Percentiles rank a stretch among this genome's conserved stretches.
Evolutionary conservation across 768 basidiomycete species (phyloP).

Genomic region (Boletus subparvulus): DNA sequence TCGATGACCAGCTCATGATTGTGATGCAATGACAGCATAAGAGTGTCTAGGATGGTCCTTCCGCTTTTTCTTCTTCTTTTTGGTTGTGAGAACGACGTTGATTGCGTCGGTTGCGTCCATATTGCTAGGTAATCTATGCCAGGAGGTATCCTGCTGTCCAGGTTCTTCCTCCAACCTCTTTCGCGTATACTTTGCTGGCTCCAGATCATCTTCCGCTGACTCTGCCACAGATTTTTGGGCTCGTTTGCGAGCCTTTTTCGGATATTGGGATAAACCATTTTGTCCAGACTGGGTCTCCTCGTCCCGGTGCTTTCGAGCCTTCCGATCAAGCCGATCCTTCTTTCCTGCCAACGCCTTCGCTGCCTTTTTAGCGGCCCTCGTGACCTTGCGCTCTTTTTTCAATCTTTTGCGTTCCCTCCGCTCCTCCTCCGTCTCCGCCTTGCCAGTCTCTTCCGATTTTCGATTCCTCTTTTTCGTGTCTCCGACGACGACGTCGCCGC

Average conservation of each 20-base stretch:
- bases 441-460: background rate
- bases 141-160: no score
- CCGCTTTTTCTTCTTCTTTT: conserved; percentile 26
- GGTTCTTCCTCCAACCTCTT: background rate
- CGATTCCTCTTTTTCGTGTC: conserved; percentile 7
- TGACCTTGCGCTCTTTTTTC: conserved; percentile 23
- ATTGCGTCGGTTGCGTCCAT: background rate
- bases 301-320: background rate
- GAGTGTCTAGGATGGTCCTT: conserved; percentile 15
- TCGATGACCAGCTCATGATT: conserved; percentile 6
- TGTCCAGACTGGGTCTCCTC: background rate
- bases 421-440: conserved; percentile 15
- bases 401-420: conserved; percentile 24
- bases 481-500: background rate
- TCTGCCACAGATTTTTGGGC: conserved; percentile 7
- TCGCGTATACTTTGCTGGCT: background rate
- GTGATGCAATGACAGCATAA: background rate
- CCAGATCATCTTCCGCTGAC: conserved; percentile 3
- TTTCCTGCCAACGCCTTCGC: conserved; percentile 1
- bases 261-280: background rate
- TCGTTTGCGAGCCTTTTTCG: conserved; percentile 9
- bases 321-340: background rate
- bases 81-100: background rate
- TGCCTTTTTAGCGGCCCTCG: conserved; percentile 14
- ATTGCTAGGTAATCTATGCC: no score